Evolutionary conservation across 1,284 basidiomycete species (phyloP).

Genomic region (Trichosporon asahii): DNA sequence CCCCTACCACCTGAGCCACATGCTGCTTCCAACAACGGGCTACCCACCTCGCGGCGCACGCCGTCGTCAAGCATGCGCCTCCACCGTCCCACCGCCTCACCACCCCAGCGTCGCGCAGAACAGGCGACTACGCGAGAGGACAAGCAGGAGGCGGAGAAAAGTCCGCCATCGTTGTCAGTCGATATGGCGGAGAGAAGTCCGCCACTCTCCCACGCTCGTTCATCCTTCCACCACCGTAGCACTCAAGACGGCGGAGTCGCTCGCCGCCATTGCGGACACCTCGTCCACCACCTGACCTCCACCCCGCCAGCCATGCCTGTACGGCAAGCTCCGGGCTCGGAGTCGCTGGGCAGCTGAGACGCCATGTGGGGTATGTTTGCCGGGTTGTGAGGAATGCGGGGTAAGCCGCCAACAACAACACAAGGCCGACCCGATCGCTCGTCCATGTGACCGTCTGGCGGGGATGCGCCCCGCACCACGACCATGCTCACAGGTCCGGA

Average conservation of each 20-base stretch:
- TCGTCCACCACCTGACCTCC: neutral
- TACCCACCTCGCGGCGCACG: too few relatives aligned
- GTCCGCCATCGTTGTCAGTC: neutral
- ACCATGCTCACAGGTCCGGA: neutral
- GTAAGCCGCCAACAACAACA: too few relatives aligned
- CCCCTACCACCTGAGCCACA: too few relatives aligned
- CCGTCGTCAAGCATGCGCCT: too few relatives aligned
- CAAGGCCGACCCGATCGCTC: neutral
- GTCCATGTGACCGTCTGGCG: neutral
- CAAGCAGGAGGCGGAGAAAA: neutral
- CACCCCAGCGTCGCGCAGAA: too few relatives aligned
- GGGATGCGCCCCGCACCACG: neutral
- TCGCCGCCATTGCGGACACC: neutral
- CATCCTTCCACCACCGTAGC: neutral
- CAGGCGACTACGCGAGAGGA: neutral
- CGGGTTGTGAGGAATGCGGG: neutral
- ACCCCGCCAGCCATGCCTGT: neutral
- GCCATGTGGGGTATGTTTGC: neutral
- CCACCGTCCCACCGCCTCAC: neutral
- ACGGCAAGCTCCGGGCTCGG: too few relatives aligned
- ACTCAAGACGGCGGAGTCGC: neutral
- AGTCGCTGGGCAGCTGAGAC: neutral
- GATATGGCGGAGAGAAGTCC: neutral
- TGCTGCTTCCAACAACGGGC: too few relatives aligned
- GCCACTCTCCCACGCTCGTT: neutral